These are phyloP conservation scores for Pulicaria dysenterica DNA, from an alignment of 129 eudicot species.

Conservation along the genomic window DNA sequence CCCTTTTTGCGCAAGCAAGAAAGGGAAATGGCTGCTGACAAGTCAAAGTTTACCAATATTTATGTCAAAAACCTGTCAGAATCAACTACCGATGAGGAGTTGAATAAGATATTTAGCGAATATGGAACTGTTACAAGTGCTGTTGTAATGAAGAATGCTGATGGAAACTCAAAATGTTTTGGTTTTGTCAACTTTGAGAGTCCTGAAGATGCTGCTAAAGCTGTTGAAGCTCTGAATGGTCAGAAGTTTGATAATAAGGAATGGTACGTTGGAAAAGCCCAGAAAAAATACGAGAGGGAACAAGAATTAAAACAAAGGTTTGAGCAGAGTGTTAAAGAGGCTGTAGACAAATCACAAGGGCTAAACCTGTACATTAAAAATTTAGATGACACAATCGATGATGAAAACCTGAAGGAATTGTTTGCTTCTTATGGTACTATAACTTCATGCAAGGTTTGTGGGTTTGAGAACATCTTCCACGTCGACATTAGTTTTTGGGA, in stretches of 20 bases:
- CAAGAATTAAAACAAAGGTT: slow-evolving; percentile 49
- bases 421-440: slow-evolving; percentile 60
- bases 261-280: slow-evolving; percentile 26
- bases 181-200: slow-evolving; percentile 81
- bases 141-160: slow-evolving; percentile 68
- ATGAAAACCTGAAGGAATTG: slow-evolving; percentile 65
- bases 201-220: slow-evolving; percentile 69
- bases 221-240: slow-evolving; percentile 76
- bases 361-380: slow-evolving; percentile 51
- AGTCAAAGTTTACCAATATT: slow-evolving; percentile 59
- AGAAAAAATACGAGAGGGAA: slow-evolving; percentile 76
- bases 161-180: slow-evolving; percentile 73
- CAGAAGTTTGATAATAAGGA: slow-evolving; percentile 65
- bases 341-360: slow-evolving; percentile 65
- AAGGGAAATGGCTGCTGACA: slow-evolving; percentile 59
- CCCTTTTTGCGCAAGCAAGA: slow-evolving; percentile 72
- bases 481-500: not conserved
- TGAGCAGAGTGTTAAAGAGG: slow-evolving; percentile 66
- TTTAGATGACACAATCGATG: slow-evolving; percentile 33
- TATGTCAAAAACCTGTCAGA: slow-evolving; percentile 72
- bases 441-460: slow-evolving; percentile 77
- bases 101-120: slow-evolving; percentile 57
- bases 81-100: slow-evolving; percentile 62
- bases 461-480: not conserved
- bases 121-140: slow-evolving; percentile 67